Evolutionary conservation across 2,329 filamentous ascomycete genomes (phyloP), one percentile per base, ranked within the genome.

Genomic region (Hansfordia pulvinata): DNA sequence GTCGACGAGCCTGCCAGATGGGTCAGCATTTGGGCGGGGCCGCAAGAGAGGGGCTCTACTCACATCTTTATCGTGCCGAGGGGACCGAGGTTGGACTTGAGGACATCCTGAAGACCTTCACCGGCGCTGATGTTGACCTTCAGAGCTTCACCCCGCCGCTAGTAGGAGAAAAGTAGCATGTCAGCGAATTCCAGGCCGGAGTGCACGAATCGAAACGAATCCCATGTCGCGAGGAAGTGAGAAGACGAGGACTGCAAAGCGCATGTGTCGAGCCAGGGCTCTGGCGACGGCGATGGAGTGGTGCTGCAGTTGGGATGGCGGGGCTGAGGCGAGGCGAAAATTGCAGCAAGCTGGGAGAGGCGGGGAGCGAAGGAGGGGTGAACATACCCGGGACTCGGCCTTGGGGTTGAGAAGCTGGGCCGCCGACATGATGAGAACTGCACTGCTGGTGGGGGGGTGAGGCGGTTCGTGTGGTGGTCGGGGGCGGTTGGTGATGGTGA

Each of bases 361-460:
- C 41, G 38, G 31, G 34, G 30, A 32, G 30, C 27, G 29, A 30
- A 28, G 18, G 30, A 25, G 33, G 35, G 27, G 36, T 32, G 38
- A 35, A 63, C 80, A 46, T 67, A 92, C 85, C 61, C 90, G 77
- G 46, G 86, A 94, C 65, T 98, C 90, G 49, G 90, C 90, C 68
- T 98, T 98, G 35, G 90, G 90, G 60, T 98, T 98, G 40, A 98
- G 78, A 49, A 98, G 76, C 64, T 96, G 88, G 50, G 90, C 86
- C 44, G 90, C 90, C 61, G 86, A 96, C 90, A 96, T 96, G 35
- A 40, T 55, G 35, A 26, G 26, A 4, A 13, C 13, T 21, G 17
- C n/a, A 4, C 16, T 9, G 16, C 17, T 23, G 19, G 6, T 9
- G n/a, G 11, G 4, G 15, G 23, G 14, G 19, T 10, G 18, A 18